These are phyloP conservation scores for Pichia occidentalis DNA, from an alignment of 805 yeast genomes.

Conservation along the genomic window DNA sequence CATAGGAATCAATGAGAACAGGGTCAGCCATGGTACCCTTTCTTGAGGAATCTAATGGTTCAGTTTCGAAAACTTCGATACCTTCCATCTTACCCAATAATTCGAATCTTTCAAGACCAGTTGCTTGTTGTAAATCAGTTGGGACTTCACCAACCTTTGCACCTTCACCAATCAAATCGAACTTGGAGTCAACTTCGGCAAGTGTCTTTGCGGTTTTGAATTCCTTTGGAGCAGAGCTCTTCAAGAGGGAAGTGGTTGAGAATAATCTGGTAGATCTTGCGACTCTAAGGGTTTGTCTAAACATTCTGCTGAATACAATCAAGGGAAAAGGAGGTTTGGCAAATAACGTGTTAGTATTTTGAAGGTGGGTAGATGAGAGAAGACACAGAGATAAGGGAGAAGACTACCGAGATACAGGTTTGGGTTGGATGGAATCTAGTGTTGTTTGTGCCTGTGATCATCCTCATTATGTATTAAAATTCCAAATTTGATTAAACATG, in stretches of 20 bases:
- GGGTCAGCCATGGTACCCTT: slow-evolving; percentile 89
- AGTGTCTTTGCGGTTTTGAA: slow-evolving; percentile 60
- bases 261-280: slow-evolving; percentile 32
- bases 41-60: slow-evolving; percentile 83
- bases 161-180: slow-evolving; percentile 84
- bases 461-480: too few species aligned
- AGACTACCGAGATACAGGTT: too few species aligned
- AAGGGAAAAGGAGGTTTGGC: neutral
- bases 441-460: too few species aligned
- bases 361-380: too few species aligned
- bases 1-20: slow-evolving; percentile 80
- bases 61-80: slow-evolving; percentile 85
- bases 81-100: slow-evolving; percentile 91
- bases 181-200: slow-evolving; percentile 73
- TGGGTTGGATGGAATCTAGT: too few species aligned
- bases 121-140: slow-evolving; percentile 91
- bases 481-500: too few species aligned
- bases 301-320: slow-evolving; percentile 17
- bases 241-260: slow-evolving; percentile 26
- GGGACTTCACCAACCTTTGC: slow-evolving; percentile 80
- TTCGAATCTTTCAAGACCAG: slow-evolving; percentile 97
- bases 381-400: neutral
- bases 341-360: too few species aligned
- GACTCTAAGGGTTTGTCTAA: slow-evolving; percentile 33
- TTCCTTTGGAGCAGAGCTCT: slow-evolving; percentile 31